Base-by-base conservation (phyloP, 352 stramenopile species). In the Peronospora destructor region DNA sequence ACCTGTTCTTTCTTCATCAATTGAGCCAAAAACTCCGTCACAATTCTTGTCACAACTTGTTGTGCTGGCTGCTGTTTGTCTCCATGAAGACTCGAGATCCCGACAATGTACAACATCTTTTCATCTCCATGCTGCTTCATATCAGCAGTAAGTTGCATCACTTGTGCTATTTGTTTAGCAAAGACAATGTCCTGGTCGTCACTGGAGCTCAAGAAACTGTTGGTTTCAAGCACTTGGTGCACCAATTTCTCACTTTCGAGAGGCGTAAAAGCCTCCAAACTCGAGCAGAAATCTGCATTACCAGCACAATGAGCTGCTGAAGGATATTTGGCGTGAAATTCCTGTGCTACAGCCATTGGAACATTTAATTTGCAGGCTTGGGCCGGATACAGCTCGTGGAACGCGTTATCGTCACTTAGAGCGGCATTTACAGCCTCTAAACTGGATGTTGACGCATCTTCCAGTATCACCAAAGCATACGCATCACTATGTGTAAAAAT, bases 21-120 rank as follows among this genome's bases (percentile, higher is more conserved):
- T n/a, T 70, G 54, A 6, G 45, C 47, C 35, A 78, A 51, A 26
- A 84, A 75, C 41, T 68, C 53, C 3, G 55, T 37, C 14, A 80
- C 59, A 4, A 63, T 42, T 4, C 33, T 49, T 4, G 64, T 40
- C 32, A 69, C 37, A 4, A 61, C 64, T 32, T 64, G 23, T 32
- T 65, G 45, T 2, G 67, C 72, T 6, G 10, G 25, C 4, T 25
- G 32, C 35, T 66, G 57, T 46, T 73, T 83, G 29, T 52, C 32
- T 10, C 51, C 35, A 8, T 43, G 19, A 1, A 70, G 45, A 17
- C 41, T 36, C 23, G 66, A 69, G 14, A 79, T 40, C 0, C 59
- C 65, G 44, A 76, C 62, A 3, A 82, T 51, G 30, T 62, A 76
- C 36, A 77, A 29, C 40, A 37, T 56, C 49, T 70, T 71, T 6